These are phyloP conservation scores for Pythium biforme DNA, from an alignment of 352 stramenopile species.

Conservation along the genomic window DNA sequence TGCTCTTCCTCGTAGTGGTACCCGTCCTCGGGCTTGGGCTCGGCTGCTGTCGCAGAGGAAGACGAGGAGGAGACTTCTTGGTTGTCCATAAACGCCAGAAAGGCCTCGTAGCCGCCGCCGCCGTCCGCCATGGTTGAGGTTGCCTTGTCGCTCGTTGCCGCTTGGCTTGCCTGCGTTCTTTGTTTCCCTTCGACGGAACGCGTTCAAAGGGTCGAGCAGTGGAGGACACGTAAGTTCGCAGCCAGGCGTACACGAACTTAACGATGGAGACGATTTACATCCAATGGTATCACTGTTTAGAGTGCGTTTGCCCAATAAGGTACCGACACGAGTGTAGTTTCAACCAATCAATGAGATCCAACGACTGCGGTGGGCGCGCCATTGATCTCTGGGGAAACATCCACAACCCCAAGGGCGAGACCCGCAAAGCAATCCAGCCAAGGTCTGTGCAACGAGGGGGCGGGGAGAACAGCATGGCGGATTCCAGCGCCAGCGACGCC, in stretches of 20 bases:
- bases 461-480: constrained; percentile 19
- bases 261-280: too few species aligned
- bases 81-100: constrained; percentile 55
- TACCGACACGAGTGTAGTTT: neutral
- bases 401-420: neutral
- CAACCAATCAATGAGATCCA: constrained; percentile 10
- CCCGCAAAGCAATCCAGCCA: too few species aligned
- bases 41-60: neutral
- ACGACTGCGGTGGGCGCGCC: constrained; percentile 25
- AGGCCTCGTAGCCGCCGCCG: constrained; percentile 61
- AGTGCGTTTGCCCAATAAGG: constrained; percentile 3
- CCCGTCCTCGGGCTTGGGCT: constrained; percentile 36
- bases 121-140: constrained; percentile 43
- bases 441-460: neutral
- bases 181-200: neutral
- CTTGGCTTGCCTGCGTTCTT: neutral
- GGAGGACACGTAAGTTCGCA: neutral
- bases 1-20: constrained; percentile 86
- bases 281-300: neutral
- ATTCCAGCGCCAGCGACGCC: constrained; percentile 15
- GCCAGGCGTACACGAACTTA: too few species aligned
- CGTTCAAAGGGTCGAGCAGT: neutral
- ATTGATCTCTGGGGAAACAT: constrained; percentile 28
- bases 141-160: neutral
- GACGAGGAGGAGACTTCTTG: neutral